A percentile compares a stretch with the other conserved stretches of the same genome.
phyloP scores from a whole-genome alignment of 345 rosid genomes.

The Hirschfeldia incana region DNA sequence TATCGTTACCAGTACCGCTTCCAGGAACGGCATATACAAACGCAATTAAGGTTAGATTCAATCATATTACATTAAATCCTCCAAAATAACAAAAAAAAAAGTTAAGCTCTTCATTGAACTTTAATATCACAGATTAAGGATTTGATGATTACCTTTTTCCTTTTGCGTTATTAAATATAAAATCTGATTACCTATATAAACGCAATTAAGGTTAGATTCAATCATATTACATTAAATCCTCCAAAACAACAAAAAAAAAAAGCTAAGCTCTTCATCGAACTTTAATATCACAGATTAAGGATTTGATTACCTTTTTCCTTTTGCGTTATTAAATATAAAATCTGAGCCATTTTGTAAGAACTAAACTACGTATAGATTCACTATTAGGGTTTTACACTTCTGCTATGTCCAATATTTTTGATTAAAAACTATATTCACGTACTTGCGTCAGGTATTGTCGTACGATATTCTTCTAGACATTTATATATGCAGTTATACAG shows the following conservation, averaged over 20 bases:
- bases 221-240: background rate
- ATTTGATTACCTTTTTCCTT: background rate
- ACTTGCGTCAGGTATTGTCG: background rate
- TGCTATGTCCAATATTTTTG: background rate
- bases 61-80: background rate
- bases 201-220: conserved; percentile 43
- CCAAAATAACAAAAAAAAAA: background rate
- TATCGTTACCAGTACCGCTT: conserved; percentile 66
- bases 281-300: background rate
- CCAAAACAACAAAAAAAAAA: background rate
- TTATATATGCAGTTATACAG: background rate
- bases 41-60: conserved; percentile 67
- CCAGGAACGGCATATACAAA: conserved; percentile 74
- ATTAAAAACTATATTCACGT: background rate
- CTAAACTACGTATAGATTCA: background rate
- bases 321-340: background rate
- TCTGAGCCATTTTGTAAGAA: background rate
- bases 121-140: background rate
- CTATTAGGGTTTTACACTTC: background rate
- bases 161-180: background rate
- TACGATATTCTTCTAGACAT: background rate
- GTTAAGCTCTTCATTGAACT: background rate
- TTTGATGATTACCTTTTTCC: background rate
- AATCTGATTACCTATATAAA: background rate
- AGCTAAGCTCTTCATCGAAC: background rate